A percentile compares a stretch with the other conserved stretches of the same genome.
These are phyloP conservation scores for Triangularia setosa DNA, from an alignment of 2,329 filamentous ascomycete species.

Conservation along the genomic window DNA sequence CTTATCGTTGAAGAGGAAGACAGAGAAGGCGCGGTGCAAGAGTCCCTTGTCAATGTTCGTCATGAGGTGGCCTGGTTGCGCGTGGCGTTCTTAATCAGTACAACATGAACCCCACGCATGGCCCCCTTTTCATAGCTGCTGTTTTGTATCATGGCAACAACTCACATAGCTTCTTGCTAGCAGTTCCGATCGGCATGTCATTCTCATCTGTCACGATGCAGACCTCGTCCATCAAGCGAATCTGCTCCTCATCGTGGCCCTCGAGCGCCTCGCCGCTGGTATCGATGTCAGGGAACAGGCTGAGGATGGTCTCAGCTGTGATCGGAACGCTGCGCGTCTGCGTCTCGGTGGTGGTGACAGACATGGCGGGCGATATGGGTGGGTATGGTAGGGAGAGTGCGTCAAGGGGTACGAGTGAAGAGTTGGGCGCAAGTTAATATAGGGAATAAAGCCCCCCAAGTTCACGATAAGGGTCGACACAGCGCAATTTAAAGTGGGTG, in stretches of 20 bases:
- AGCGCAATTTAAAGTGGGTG: background rate
- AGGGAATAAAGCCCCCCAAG: background rate
- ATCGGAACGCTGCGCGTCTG: slow-evolving; percentile 56
- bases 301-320: slow-evolving; percentile 80
- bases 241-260: slow-evolving; percentile 96
- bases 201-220: slow-evolving; percentile 95
- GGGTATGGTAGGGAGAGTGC: background rate
- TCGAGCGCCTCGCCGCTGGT: slow-evolving; percentile 70
- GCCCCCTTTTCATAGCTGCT: background rate
- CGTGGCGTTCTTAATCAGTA: slow-evolving; percentile 10
- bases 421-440: background rate
- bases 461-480: background rate
- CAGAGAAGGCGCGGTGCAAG: slow-evolving; percentile 94
- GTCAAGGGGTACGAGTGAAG: background rate
- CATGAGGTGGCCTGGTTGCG: slow-evolving; percentile 83
- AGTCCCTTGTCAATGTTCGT: slow-evolving; percentile 96
- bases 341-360: slow-evolving; percentile 43
- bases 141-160: slow-evolving; percentile 24
- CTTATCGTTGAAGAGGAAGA: slow-evolving; percentile 93
- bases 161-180: slow-evolving; percentile 96
- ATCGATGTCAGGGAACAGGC: slow-evolving; percentile 81
- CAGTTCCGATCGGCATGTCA: slow-evolving; percentile 88
- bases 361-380: slow-evolving; percentile 24
- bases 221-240: slow-evolving; percentile 96
- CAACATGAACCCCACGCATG: slow-evolving; percentile 4